A percentile compares a stretch with the other conserved stretches of the same genome.
Conservation (phyloP, 768 basidiomycete species). For the Mycena latifolia region DNA sequence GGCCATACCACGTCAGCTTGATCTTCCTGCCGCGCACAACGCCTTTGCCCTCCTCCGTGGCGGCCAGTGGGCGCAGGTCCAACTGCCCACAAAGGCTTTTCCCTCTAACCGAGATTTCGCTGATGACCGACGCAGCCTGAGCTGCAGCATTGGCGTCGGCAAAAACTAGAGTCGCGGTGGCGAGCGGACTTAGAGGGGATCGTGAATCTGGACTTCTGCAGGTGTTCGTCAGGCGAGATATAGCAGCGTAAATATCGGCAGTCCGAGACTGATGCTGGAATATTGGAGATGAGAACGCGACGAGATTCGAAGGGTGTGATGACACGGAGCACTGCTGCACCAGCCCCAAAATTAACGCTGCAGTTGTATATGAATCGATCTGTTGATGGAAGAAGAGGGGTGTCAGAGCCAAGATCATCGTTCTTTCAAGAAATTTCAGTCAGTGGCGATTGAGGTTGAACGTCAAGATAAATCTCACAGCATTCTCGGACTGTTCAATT, state of each 20-base stretch:
- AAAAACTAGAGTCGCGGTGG: slow-evolving; percentile 16
- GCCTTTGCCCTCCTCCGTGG: slow-evolving; percentile 16
- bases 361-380: slow-evolving; percentile 45
- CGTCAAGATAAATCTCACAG: neutral
- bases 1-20: slow-evolving; percentile 29
- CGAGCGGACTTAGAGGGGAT: neutral
- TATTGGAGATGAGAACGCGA: slow-evolving; percentile 53
- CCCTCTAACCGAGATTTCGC: neutral
- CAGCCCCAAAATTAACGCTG: slow-evolving; percentile 48
- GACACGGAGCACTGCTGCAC: slow-evolving; percentile 45
- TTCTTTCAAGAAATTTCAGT: neutral
- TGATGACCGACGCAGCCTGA: neutral
- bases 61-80: neutral
- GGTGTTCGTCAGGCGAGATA: neutral
- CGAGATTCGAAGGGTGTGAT: slow-evolving; percentile 54
- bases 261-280: slow-evolving; percentile 44
- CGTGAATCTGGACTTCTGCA: slow-evolving; percentile 10
- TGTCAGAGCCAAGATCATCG: neutral
- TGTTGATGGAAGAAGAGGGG: neutral
- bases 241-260: neutral
- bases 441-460: neutral
- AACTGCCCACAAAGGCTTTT: slow-evolving; percentile 6
- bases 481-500: neutral
- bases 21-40: slow-evolving; percentile 19
- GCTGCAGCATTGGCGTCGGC: slow-evolving; percentile 9